Evolutionary conservation across 805 yeast species (phyloP).

Genomic region (Schwanniomyces yamadae): DNA sequence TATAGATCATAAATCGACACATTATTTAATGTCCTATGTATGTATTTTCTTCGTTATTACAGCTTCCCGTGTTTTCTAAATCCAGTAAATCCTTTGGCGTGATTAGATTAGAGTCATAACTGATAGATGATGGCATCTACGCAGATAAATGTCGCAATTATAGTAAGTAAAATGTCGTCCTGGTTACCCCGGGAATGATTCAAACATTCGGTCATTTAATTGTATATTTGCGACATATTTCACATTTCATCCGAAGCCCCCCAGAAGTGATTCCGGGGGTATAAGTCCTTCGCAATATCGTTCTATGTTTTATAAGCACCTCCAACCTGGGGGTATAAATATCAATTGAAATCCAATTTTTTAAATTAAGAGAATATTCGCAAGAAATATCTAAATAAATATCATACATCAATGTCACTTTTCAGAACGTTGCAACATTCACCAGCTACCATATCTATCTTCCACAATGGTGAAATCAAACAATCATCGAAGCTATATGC

Average conservation of each 20-base stretch:
- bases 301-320: not conserved
- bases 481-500: constrained; percentile 30
- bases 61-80: not conserved
- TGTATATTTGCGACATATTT: constrained; percentile 1
- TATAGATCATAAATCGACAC: constrained; percentile 93
- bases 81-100: not conserved
- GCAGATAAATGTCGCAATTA: not conserved
- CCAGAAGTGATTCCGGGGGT: constrained; percentile 3
- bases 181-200: not conserved
- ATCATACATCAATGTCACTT: constrained; percentile 42
- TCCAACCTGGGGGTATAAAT: not conserved
- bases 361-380: too few relatives aligned
- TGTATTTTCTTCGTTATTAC: not conserved
- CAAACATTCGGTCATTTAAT: not conserved
- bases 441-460: constrained; percentile 41
- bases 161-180: not conserved
- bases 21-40: constrained; percentile 31
- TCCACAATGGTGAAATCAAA: constrained; percentile 39
- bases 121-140: too few relatives aligned
- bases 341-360: not conserved
- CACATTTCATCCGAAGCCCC: constrained; percentile 1
- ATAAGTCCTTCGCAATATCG: not conserved
- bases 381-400: too few relatives aligned
- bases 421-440: constrained; percentile 42
- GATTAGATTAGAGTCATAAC: too few relatives aligned